Evolutionary conservation across 495 filamentous ascomycete genomes (phyloP).

Genomic region (Massariosphaeria phaeospora): DNA sequence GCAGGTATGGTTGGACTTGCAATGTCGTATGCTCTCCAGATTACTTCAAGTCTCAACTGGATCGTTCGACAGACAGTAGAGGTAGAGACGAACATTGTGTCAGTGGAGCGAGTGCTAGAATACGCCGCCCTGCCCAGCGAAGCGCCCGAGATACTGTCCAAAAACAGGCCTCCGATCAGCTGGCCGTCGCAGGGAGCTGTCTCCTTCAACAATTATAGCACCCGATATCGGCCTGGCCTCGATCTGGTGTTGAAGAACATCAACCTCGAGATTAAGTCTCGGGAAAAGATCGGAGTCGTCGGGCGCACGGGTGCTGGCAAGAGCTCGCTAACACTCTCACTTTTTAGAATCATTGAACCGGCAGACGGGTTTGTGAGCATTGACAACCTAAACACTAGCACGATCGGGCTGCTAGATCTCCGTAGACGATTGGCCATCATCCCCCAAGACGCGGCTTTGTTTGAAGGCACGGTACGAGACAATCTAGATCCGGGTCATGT

Average conservation of each 20-base stretch:
- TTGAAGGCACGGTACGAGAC: conserved; percentile 91
- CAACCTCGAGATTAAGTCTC: conserved; percentile 83
- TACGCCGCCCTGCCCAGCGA: conserved; percentile 92
- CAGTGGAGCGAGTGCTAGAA: conserved; percentile 95
- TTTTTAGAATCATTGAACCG: conserved; percentile 95
- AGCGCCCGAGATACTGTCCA: conserved; percentile 88
- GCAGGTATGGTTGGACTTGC: conserved; percentile 83
- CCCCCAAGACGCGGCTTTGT: conserved; percentile 94
- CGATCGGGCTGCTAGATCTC: conserved; percentile 84
- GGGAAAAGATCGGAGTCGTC: conserved; percentile 97
- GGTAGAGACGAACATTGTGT: conserved; percentile 98
- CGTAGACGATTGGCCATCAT: conserved; percentile 92
- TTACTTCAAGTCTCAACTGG: conserved; percentile 98
- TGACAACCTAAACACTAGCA: conserved; percentile 81
- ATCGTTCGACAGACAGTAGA: conserved; percentile 98
- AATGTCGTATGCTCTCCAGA: conserved; percentile 96
- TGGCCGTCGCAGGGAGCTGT: conserved; percentile 93
- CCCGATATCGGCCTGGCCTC: conserved; percentile 81
- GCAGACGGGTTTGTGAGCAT: conserved; percentile 76
- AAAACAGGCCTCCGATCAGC: conserved; percentile 76
- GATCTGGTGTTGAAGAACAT: conserved; percentile 92
- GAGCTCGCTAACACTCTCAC: conserved; percentile 84
- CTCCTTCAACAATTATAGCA: conserved; percentile 87
- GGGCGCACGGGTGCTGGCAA: conserved; percentile 96
- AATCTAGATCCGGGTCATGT: conserved; percentile 94